A percentile compares a stretch with the other conserved stretches of the same genome.
These are phyloP conservation scores for Pseudozyma sp. DNA, from an alignment of 1,284 basidiomycete genomes.

Conservation along the genomic window DNA sequence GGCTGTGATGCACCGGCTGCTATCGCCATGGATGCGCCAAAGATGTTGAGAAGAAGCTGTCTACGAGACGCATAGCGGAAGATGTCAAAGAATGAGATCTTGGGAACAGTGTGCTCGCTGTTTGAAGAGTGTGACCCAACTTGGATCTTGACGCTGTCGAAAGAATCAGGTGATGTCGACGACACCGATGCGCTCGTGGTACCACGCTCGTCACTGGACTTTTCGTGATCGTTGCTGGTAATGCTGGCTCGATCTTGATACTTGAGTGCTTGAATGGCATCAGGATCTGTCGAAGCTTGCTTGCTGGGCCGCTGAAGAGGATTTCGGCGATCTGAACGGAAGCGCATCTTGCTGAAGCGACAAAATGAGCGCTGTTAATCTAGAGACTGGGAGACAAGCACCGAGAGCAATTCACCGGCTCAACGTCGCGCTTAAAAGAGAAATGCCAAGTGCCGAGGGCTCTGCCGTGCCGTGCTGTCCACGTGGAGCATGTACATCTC, in stretches of 20 bases:
- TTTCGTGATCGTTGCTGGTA: background rate
- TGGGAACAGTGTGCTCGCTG: background rate
- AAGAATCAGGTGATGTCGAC: background rate
- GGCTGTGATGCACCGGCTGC: conserved; percentile 14
- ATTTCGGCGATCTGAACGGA: background rate
- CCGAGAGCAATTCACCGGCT: too few species aligned
- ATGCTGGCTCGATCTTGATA: background rate
- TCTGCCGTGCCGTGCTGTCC: too few species aligned
- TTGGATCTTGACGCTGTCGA: conserved; percentile 3
- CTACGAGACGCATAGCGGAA: conserved; percentile 2
- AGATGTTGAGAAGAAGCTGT: conserved; percentile 8
- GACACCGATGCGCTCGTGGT: background rate
- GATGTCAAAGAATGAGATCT: conserved; percentile 3
- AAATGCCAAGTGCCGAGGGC: too few species aligned
- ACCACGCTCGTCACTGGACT: background rate
- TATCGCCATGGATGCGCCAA: conserved; percentile 1
- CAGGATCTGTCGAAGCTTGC: background rate
- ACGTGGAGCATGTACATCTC: too few species aligned
- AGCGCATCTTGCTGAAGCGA: background rate
- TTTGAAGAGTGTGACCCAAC: background rate
- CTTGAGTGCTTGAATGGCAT: background rate
- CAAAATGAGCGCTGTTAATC: too few species aligned
- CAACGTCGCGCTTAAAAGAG: too few species aligned
- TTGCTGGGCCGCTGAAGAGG: background rate
- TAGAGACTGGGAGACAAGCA: too few species aligned